These are phyloP conservation scores for Fraxinus albicans DNA, from an alignment of 305 asterid species.

Conservation along the genomic window DNA sequence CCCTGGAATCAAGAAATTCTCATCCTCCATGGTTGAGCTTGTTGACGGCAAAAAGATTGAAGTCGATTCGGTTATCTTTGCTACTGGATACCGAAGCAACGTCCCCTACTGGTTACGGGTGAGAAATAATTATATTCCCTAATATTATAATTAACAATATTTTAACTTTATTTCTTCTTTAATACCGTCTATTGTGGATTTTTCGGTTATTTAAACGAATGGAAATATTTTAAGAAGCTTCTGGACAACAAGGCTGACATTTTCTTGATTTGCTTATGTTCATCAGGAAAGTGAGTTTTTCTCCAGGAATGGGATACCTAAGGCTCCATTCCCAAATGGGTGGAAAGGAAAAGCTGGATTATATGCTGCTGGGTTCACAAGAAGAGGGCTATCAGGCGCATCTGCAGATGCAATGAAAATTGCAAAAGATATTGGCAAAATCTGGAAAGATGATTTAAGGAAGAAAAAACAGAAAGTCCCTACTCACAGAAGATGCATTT, in stretches of 20 bases:
- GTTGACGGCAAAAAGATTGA: constrained; percentile 44
- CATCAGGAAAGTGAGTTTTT: constrained; percentile 44
- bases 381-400: constrained; percentile 56
- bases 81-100: constrained; percentile 89
- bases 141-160: neutral
- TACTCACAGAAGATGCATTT: constrained; percentile 46
- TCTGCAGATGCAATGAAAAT: constrained; percentile 48
- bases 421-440: constrained; percentile 40
- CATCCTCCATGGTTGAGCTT: constrained; percentile 47
- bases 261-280: neutral
- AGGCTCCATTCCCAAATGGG: constrained; percentile 39
- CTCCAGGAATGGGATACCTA: constrained; percentile 44
- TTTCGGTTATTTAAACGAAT: neutral
- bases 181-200: neutral
- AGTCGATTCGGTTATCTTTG: constrained; percentile 64
- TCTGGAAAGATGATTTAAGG: constrained; percentile 38
- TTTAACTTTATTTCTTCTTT: neutral
- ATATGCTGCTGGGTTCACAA: constrained; percentile 52
- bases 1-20: constrained; percentile 58
- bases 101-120: constrained; percentile 93
- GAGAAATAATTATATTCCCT: constrained; percentile 15
- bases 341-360: constrained; percentile 52
- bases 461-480: constrained; percentile 45
- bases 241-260: constrained; percentile 15
- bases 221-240: neutral